These are phyloP conservation scores for Annulohypoxylon stygium DNA, from an alignment of 495 filamentous ascomycete species.

Conservation along the genomic window DNA sequence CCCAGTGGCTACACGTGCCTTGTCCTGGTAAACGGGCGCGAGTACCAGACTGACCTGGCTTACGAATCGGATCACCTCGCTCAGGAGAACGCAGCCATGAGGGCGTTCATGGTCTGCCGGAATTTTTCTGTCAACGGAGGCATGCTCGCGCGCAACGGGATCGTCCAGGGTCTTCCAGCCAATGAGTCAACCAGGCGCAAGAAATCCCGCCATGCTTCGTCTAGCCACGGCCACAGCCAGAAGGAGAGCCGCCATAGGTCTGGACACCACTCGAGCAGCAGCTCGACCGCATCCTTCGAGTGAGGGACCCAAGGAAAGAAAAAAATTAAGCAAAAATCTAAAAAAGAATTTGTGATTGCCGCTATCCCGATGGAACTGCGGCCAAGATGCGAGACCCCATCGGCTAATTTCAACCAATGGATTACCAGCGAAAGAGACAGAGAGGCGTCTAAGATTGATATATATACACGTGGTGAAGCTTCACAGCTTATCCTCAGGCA, in stretches of 20 bases:
- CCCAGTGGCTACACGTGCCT: conserved; percentile 85
- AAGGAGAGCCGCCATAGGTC: conserved; percentile 60
- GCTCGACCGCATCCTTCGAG: conserved; percentile 68
- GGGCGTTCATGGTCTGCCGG: conserved; percentile 96
- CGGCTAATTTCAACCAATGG: conserved; percentile 47
- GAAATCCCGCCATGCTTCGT: conserved; percentile 61
- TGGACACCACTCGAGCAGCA: conserved; percentile 67
- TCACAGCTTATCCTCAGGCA: conserved; percentile 58
- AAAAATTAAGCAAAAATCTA: conserved; percentile 5
- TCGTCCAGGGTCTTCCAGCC: conserved; percentile 87
- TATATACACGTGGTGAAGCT: conserved; percentile 65
- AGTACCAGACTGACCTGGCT: conserved; percentile 92
- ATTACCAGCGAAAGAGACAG: conserved; percentile 40
- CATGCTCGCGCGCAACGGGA: conserved; percentile 84
- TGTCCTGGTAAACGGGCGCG: conserved; percentile 94
- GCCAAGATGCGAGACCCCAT: conserved; percentile 33
- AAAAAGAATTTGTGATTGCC: conserved; percentile 20
- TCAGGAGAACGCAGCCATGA: conserved; percentile 94
- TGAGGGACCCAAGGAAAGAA: conserved; percentile 47
- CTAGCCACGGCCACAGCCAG: conserved; percentile 55
- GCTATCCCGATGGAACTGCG: conserved; percentile 28
- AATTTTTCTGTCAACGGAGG: conserved; percentile 99
- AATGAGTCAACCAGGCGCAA: conserved; percentile 64
- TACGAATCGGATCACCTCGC: conserved; percentile 85
- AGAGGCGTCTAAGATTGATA: conserved; percentile 53